Evolutionary conservation across 495 filamentous ascomycete species (phyloP).

Genomic region (Penicillium lividum): DNA sequence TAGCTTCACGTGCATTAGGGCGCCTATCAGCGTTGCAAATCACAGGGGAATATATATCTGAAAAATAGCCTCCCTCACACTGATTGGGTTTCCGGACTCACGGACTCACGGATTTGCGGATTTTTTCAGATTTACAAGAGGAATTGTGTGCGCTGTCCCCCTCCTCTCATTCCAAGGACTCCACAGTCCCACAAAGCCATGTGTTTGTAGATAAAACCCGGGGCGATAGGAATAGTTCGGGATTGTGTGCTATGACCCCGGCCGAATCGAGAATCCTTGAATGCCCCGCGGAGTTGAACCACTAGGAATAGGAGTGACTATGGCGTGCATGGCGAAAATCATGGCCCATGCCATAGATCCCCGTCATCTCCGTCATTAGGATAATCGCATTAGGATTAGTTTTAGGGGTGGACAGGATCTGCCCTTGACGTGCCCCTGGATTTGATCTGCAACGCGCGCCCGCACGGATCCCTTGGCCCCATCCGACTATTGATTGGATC

Average conservation of each 20-base stretch:
- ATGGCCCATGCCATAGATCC: conserved; percentile 7
- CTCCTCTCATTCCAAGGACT: background rate
- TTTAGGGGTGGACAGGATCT: conserved; percentile 14
- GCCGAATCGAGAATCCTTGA: conserved; percentile 17
- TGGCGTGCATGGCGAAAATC: conserved; percentile 18
- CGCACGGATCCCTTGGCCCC: conserved; percentile 30
- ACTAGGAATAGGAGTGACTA: conserved; percentile 5
- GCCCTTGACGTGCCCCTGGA: conserved; percentile 26
- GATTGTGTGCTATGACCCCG: conserved; percentile 12
- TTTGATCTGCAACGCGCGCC: conserved; percentile 24
- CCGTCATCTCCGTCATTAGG: conserved; percentile 18
- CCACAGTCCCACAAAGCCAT: background rate
- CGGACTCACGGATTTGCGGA: background rate
- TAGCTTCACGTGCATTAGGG: conserved; percentile 25
- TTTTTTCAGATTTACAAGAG: background rate
- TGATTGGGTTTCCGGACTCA: background rate
- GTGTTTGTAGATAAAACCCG: background rate
- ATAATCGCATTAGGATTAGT: conserved; percentile 1
- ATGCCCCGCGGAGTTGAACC: conserved; percentile 1
- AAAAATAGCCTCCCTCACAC: background rate
- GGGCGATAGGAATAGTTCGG: conserved; percentile 3
- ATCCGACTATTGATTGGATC: conserved; percentile 35
- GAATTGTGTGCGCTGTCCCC: conserved; percentile 1
- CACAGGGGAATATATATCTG: conserved; percentile 2
- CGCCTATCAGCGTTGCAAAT: conserved; percentile 21